A percentile compares a stretch with the other conserved stretches of the same genome.
Conservation (phyloP, 148 eudicot species). For the Drosera capensis region DNA sequence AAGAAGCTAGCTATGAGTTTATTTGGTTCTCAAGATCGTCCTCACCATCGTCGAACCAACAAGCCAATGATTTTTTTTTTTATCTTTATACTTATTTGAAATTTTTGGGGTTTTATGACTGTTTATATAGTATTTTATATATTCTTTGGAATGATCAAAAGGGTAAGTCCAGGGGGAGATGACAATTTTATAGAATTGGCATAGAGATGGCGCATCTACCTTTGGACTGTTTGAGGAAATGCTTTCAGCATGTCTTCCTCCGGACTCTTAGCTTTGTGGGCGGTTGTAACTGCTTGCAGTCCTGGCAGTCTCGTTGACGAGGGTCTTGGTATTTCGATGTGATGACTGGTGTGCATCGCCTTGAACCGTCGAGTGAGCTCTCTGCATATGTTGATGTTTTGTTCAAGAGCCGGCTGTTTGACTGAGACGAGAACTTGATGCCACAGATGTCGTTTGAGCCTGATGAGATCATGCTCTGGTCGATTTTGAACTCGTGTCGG, state of each 20-base stretch:
- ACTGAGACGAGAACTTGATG: slow-evolving; percentile 45
- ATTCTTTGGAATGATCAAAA: too few species aligned
- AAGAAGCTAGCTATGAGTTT: too few species aligned
- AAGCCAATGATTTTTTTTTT: too few species aligned
- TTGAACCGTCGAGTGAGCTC: slow-evolving; percentile 46
- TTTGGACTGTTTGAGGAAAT: slow-evolving; percentile 33
- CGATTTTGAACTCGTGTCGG: slow-evolving; percentile 57
- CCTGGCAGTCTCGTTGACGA: slow-evolving; percentile 61
- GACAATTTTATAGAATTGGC: too few species aligned
- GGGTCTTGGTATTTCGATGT: slow-evolving; percentile 33
- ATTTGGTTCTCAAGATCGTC: too few species aligned
- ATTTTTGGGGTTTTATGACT: too few species aligned
- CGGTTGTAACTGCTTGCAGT: slow-evolving; percentile 65
- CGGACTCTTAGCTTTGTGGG: slow-evolving; percentile 57
- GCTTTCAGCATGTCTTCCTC: slow-evolving; percentile 37
- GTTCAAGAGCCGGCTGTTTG: slow-evolving; percentile 45
- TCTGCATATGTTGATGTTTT: slow-evolving; percentile 49
- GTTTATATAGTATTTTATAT: too few species aligned
- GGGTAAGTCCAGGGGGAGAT: too few species aligned
- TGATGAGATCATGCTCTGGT: slow-evolving; percentile 63
- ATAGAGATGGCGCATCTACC: slow-evolving; percentile 63
- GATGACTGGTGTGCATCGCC: slow-evolving; percentile 28
- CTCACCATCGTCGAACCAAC: too few species aligned
- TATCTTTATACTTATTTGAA: too few species aligned
- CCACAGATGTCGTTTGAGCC: slow-evolving; percentile 47